Evolutionary conservation across 1,284 basidiomycete genomes (phyloP).

Genomic region (Cutaneotrichosporon arboriforme): DNA sequence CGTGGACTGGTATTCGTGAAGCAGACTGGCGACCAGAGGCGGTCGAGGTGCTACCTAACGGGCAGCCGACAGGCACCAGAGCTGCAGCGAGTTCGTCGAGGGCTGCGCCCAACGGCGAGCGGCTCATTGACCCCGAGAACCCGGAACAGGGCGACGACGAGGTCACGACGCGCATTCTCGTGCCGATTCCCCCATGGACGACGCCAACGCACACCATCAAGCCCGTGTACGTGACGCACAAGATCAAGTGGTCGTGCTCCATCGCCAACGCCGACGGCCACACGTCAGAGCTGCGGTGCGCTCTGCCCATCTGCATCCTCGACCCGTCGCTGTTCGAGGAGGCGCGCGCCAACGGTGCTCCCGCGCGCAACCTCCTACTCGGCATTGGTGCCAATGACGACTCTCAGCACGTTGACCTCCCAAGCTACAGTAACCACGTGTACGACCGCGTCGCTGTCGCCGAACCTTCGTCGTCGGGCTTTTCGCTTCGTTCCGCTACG

Average conservation of each 20-base stretch:
- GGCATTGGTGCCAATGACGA: slow-evolving; percentile 53
- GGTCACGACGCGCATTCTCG: slow-evolving; percentile 49
- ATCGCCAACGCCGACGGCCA: slow-evolving; percentile 82
- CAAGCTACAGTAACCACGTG: slow-evolving; percentile 79
- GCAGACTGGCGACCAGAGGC: slow-evolving; percentile 1
- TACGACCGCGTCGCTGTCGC: slow-evolving; percentile 81
- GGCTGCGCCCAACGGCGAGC: not conserved
- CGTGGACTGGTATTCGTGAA: slow-evolving; percentile 15
- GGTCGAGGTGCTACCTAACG: not conserved
- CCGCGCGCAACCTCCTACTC: slow-evolving; percentile 64
- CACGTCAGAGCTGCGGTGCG: slow-evolving; percentile 83
- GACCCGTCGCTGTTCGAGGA: slow-evolving; percentile 67
- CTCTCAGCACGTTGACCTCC: slow-evolving; percentile 62
- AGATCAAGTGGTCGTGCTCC: slow-evolving; percentile 55
- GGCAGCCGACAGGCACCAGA: not conserved
- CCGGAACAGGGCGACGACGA: slow-evolving; percentile 48
- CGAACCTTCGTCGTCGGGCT: slow-evolving; percentile 43
- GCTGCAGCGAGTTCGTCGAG: not conserved
- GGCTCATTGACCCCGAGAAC: slow-evolving; percentile 22
- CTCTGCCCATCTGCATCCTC: slow-evolving; percentile 76
- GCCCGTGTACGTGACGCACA: slow-evolving; percentile 67
- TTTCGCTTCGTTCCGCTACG: slow-evolving; percentile 5
- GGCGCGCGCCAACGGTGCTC: slow-evolving; percentile 62
- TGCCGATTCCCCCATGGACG: slow-evolving; percentile 51
- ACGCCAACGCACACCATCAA: slow-evolving; percentile 57